Conservation (phyloP, 1,284 basidiomycete genomes). For the Pisolithus thermaeus region DNA sequence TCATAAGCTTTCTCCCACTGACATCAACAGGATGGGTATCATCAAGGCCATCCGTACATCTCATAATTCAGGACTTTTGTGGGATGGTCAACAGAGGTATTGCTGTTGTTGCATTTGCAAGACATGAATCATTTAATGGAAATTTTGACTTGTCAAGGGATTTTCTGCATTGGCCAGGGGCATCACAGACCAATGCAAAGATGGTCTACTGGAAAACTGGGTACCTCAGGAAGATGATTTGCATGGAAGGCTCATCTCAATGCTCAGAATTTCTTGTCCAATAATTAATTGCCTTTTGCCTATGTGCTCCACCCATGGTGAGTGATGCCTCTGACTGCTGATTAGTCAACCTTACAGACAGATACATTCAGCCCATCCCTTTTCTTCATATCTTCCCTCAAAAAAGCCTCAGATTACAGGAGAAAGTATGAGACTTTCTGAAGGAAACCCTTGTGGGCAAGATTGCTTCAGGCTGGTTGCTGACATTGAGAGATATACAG, state of each 20-base stretch:
- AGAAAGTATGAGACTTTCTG: slow-evolving; percentile 23
- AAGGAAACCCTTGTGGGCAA: slow-evolving; percentile 31
- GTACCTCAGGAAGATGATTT: slow-evolving; percentile 24
- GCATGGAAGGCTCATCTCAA: slow-evolving; percentile 26
- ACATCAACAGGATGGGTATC: slow-evolving; percentile 30
- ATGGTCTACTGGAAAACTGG: slow-evolving; percentile 7
- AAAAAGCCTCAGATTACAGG: slow-evolving; percentile 27
- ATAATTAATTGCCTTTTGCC: slow-evolving; percentile 46
- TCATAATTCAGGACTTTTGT: slow-evolving; percentile 26
- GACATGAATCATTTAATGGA: not conserved
- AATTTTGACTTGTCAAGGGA: slow-evolving; percentile 15
- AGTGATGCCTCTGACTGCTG: not conserved
- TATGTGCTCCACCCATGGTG: slow-evolving; percentile 48
- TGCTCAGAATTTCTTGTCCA: slow-evolving; percentile 45
- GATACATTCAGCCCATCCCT: slow-evolving; percentile 7
- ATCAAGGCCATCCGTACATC: slow-evolving; percentile 16
- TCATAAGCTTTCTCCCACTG: slow-evolving; percentile 26
- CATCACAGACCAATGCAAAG: slow-evolving; percentile 1
- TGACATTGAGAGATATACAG: slow-evolving; percentile 19
- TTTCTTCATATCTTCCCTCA: slow-evolving; percentile 21
- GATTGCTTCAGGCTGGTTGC: slow-evolving; percentile 36
- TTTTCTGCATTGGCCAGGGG: slow-evolving; percentile 23
- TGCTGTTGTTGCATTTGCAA: not conserved
- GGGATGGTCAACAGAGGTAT: slow-evolving; percentile 32
- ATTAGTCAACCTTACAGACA: slow-evolving; percentile 8